Evolutionary conservation across 306 rosid genomes (phyloP).

Genomic region (Vicia villosa): DNA sequence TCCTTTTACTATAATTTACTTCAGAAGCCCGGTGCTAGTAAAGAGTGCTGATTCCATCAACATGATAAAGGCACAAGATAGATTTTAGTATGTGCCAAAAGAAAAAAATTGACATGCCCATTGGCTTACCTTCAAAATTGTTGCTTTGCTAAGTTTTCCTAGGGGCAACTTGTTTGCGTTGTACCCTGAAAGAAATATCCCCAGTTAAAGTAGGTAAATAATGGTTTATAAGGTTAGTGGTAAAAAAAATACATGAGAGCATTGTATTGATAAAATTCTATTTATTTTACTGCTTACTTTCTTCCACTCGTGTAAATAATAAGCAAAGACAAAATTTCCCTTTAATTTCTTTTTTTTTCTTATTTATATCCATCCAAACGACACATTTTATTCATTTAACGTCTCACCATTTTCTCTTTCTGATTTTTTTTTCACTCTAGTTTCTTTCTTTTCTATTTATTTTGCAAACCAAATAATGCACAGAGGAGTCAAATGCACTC

Average conservation of each 20-base stretch:
- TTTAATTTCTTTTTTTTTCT: background rate
- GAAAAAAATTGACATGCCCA: conserved; percentile 9
- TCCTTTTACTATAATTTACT: background rate
- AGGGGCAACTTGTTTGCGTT: conserved; percentile 95
- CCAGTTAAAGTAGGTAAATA: conserved; percentile 15
- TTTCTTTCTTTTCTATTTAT: background rate
- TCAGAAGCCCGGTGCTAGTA: conserved; percentile 4
- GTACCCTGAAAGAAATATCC: conserved; percentile 64
- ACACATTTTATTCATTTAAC: background rate
- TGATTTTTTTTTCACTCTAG: background rate
- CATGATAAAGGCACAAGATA: conserved; percentile 14
- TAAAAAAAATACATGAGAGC: background rate
- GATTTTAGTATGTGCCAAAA: conserved; percentile 21
- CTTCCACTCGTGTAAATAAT: background rate
- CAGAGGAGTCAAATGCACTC: background rate
- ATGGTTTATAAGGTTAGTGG: conserved; percentile 27
- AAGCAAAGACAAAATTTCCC: background rate
- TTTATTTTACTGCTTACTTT: background rate
- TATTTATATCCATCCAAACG: background rate
- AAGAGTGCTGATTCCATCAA: conserved; percentile 24
- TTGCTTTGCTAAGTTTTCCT: conserved; percentile 93
- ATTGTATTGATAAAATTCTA: conserved; percentile 1
- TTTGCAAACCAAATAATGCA: conserved; percentile 10
- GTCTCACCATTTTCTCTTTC: background rate
- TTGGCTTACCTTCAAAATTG: conserved; percentile 73